A percentile compares a stretch with the other conserved stretches of the same genome.
phyloP scores from a whole-genome alignment of 805 yeast species.

The Nematodospora valgi region DNA sequence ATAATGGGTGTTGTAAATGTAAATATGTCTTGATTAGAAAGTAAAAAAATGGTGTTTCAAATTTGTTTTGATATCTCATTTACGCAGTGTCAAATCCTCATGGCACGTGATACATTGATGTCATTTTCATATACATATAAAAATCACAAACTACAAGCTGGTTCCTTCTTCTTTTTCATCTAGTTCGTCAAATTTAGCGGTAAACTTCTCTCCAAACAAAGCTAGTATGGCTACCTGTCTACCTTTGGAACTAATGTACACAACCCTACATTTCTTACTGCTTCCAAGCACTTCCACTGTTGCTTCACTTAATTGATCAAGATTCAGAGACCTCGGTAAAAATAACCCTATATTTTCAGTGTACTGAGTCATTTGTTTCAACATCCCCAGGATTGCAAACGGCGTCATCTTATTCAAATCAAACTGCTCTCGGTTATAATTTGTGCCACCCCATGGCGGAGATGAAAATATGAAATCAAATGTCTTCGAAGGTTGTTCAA shows the following conservation, averaged over 20 bases:
- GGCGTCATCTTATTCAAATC: conserved; percentile 49
- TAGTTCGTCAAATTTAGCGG: conserved; percentile 6
- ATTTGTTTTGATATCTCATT: neutral
- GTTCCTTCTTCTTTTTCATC: conserved; percentile 7
- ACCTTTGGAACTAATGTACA: conserved; percentile 40
- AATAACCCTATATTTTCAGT: conserved; percentile 53
- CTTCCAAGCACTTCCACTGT: conserved; percentile 48
- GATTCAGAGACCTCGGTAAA: conserved; percentile 58
- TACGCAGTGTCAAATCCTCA: neutral
- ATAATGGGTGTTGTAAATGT: too few species aligned
- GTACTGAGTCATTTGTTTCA: conserved; percentile 39
- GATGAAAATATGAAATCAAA: conserved; percentile 66
- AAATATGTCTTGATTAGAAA: conserved; percentile 1
- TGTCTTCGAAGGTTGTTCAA: conserved; percentile 12
- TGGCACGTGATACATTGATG: neutral
- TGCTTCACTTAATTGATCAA: conserved; percentile 47
- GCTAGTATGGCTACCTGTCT: conserved; percentile 53
- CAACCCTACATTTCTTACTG: conserved; percentile 46
- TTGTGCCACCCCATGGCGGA: conserved; percentile 89
- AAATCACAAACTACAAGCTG: too few species aligned
- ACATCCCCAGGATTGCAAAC: conserved; percentile 41
- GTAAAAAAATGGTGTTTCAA: neutral
- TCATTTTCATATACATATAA: too few species aligned
- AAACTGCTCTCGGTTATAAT: conserved; percentile 43
- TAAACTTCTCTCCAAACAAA: conserved; percentile 49